A percentile compares a stretch with the other conserved stretches of the same genome.
These are phyloP conservation scores for Effrenium voratum DNA, from an alignment of 73 alveolate species.

Conservation along the genomic window DNA sequence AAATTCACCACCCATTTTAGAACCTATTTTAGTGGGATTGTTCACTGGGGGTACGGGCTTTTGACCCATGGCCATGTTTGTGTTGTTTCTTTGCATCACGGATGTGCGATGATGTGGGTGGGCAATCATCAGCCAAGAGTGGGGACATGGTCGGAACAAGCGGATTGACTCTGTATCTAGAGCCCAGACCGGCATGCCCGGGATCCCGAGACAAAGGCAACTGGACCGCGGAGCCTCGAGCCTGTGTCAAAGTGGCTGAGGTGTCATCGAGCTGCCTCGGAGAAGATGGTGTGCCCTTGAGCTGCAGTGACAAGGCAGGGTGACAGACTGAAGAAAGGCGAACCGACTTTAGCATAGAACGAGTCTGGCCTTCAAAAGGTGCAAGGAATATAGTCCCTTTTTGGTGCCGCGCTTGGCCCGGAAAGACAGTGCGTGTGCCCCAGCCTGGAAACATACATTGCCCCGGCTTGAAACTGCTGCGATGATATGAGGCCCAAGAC, in stretches of 20 bases:
- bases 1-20: too few species aligned
- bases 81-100: too few species aligned
- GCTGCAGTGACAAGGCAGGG: conserved; percentile 18
- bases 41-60: too few species aligned
- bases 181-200: background rate
- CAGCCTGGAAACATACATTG: background rate
- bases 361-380: background rate
- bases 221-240: background rate
- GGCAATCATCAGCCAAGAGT: background rate
- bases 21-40: too few species aligned
- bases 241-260: background rate
- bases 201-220: background rate
- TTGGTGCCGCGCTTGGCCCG: background rate
- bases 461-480: background rate
- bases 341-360: background rate
- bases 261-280: background rate
- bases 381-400: background rate
- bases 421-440: background rate
- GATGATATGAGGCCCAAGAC: background rate
- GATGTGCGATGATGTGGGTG: too few species aligned
- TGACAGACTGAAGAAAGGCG: background rate
- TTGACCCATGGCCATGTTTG: too few species aligned
- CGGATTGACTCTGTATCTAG: background rate
- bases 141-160: background rate
- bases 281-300: background rate